Conservation (phyloP, 2,329 filamentous ascomycete genomes). For the Aspergillus sojae region DNA sequence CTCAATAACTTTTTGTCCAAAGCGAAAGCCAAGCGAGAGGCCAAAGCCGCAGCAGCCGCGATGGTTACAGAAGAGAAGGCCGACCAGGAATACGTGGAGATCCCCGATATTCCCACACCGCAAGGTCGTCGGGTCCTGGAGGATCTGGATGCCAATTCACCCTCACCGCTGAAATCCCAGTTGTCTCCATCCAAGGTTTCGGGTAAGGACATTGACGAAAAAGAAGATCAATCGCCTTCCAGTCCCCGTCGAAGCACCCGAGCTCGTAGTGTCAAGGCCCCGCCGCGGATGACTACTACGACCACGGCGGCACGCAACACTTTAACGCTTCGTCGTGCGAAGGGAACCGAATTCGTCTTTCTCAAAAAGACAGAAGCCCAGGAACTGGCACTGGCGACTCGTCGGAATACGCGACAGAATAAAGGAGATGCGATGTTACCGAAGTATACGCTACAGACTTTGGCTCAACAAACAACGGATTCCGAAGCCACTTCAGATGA, state of each 20-base stretch:
- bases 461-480: constrained; percentile 23
- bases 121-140: constrained; percentile 39
- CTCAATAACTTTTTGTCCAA: constrained; percentile 45
- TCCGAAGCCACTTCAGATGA: constrained; percentile 6
- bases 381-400: constrained; percentile 44
- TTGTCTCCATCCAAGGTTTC: constrained; percentile 33
- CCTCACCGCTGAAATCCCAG: constrained; percentile 37
- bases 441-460: constrained; percentile 30
- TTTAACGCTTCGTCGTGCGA: constrained; percentile 47
- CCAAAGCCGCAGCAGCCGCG: constrained; percentile 32
- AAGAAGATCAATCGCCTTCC: constrained; percentile 20
- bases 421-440: constrained; percentile 41
- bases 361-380: constrained; percentile 45
- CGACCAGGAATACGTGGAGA: constrained; percentile 14
- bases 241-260: constrained; percentile 45
- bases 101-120: constrained; percentile 29
- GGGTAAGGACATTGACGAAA: constrained; percentile 15
- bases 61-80: constrained; percentile 21
- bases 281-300: constrained; percentile 22
- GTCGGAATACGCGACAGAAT: constrained; percentile 48
- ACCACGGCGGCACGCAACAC: constrained; percentile 36
- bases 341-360: constrained; percentile 50
- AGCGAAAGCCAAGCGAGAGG: constrained; percentile 44
- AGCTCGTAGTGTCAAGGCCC: constrained; percentile 26
- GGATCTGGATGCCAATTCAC: constrained; percentile 42